Evolutionary conservation across 108 stramenopile species (phyloP), one percentile per base, ranked within the genome.

Genomic region (Schizochytrium sp.): DNA sequence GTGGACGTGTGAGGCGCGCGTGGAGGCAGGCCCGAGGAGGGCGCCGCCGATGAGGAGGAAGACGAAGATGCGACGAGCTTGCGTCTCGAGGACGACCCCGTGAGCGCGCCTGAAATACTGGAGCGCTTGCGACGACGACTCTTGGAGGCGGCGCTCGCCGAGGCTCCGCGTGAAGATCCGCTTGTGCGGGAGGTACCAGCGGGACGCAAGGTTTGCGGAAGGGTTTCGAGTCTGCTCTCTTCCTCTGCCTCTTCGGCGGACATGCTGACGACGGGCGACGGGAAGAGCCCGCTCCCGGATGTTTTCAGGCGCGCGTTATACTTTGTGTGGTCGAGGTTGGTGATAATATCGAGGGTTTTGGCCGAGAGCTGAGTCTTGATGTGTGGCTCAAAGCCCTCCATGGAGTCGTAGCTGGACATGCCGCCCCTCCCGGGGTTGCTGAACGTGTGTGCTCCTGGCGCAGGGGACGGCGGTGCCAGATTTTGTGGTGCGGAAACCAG

Each of bases 221-320:
- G 63, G 12, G 25, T 69, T 10, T 69, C 76, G 45, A 83, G 51
- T 16, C 6, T 23, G 28, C 48, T 53, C 28, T 83, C 76, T 53
- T 83, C 76, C 48, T 83, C 76, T 12, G 76, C 76, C 51, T 83
- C 76, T 83, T 83, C 76, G 12, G 45, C 48, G 18, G 76, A 83
- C 76, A 83, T 83, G 76, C 51, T 12, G n/a, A 83, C 76, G 16
- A 83, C 76, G n/a, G 76, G 76, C 10, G 45, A 53, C 6, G 76
- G 76, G 76, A 83, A 83, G 51, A 83, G 76, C 18, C 51, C 76
- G 76, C 45, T 53, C 18, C 51, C 51, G 8, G 76, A 83, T 6
- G 19, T 21, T 23, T 47, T 83, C 18, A 53, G 45, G 25, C 76
- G 76, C 18, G 45, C 51, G 51, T 83, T 83, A 4, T 53, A 83